Evolutionary conservation across 495 filamentous ascomycete genomes (phyloP), one percentile per base, ranked within the genome.

Genomic region (Aspergillus bertholletiae): DNA sequence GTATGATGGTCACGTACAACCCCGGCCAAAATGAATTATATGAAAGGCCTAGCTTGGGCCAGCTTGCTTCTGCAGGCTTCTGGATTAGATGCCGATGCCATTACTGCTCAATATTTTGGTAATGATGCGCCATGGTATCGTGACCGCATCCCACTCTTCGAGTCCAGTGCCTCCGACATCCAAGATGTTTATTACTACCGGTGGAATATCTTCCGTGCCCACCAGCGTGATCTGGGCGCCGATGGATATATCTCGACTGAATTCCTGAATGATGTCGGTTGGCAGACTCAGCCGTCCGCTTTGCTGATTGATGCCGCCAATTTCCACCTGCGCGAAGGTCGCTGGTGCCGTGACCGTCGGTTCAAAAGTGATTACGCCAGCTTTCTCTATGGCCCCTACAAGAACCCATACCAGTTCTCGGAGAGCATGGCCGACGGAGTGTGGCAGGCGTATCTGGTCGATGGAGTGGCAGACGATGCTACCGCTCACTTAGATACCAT

Each of bases 151-250:
- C 61, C 61, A 0, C 17, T 64, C 7, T 61, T 64, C 22, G 58
- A 60, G 30, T 51, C 61, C 37, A 53, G 49, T 22, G 24, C 39
- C 4, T 40, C 54, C 30, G 58, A 58, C 6, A 60, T 68, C 49
- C 55, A 60, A 21, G 65, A 68, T 17, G 65, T 68, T 32, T 70
- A 68, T 55, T 70, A 70, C 46, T 68, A 70, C 37, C 62, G 67
- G 34, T 70, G 65, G 67, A 48, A 55, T 34, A 45, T 67, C 43
- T 70, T 65, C 58, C 64, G 67, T 0, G 64, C 64, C 1, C 67
- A 70, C 48, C 67, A 67, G 52, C 64, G 64, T 12, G 64, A 70
- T 24, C 57, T 67, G 9, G 67, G 67, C 5, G 21, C 55, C 1
- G 45, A 62, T 21, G 67, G 67, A 6, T 70, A 57, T 27, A 63